Percentiles rank a stretch among this genome's conserved stretches.
Evolutionary conservation across 495 filamentous ascomycete genomes (phyloP).

Genomic region (Lophiostoma macrostomum): DNA sequence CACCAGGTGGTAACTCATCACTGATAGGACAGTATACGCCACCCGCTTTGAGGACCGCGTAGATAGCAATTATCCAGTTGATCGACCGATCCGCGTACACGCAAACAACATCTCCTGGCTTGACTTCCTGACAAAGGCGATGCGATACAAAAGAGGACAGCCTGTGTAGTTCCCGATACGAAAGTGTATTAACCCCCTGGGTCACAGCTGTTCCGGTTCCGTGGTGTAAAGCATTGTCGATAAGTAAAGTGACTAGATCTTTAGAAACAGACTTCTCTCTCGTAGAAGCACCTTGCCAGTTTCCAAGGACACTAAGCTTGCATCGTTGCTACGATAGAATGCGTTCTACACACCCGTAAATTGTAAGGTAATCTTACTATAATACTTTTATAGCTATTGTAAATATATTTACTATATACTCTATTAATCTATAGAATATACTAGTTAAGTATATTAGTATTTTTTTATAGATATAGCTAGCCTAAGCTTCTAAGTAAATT

Average conservation of each 20-base stretch:
- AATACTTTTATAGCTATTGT: too few relatives aligned
- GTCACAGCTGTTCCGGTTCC: too few relatives aligned
- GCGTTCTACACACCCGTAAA: too few relatives aligned
- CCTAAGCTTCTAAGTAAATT: too few relatives aligned
- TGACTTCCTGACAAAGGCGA: not conserved
- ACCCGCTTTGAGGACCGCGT: conserved; percentile 17
- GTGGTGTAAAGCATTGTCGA: too few relatives aligned
- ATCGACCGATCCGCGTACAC: conserved; percentile 20
- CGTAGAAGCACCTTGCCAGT: too few relatives aligned
- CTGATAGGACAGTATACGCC: conserved; percentile 4
- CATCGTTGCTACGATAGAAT: too few relatives aligned
- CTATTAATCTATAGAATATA: not conserved
- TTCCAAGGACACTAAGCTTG: too few relatives aligned
- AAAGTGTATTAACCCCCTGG: not conserved
- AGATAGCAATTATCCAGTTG: conserved; percentile 21
- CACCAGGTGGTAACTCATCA: not conserved
- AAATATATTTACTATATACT: not conserved
- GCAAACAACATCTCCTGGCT: conserved; percentile 11
- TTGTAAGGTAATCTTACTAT: too few relatives aligned
- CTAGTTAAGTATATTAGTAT: not conserved
- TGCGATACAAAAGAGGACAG: not conserved
- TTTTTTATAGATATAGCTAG: too few relatives aligned
- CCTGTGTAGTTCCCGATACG: conserved; percentile 5
- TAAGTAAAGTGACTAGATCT: too few relatives aligned
- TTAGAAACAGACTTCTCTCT: too few relatives aligned